Base-by-base conservation (phyloP, 139 green algal genomes). In the Monoraphidium neglectum region DNA sequence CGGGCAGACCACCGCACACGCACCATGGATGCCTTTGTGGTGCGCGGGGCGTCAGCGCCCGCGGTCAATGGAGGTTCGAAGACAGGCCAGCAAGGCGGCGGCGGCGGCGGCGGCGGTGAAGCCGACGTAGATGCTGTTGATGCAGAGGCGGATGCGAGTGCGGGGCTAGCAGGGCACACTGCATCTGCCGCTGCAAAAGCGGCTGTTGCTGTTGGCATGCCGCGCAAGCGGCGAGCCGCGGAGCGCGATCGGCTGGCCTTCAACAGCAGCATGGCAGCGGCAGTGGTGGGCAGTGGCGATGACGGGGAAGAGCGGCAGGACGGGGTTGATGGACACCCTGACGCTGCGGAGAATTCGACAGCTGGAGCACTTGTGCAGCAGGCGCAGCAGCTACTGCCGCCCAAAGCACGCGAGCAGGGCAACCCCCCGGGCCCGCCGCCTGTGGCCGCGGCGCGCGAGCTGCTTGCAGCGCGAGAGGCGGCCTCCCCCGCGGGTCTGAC, bases 1-100 rank as follows among this genome's bases (percentile, higher is more conserved):
- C 49, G 87, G 1, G 79, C 82, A 63, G 91, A 95, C 56, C 82
- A 81, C 53, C 72, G 61, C 64, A 49, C 82, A 0, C 84, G 88
- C 51, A 93, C 86, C 6, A 68, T 97, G 28, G 87, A 97, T 16
- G 77, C 79, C 18, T 97, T 94, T 64, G 32, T 92, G 33, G 60
- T 78, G 47, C 68, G 46, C 3, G 63, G n/a, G n/a, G n/a, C n/a
- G n/a, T n/a, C n/a, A n/a, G n/a, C n/a, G n/a, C n/a, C n/a, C n/a
- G n/a, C n/a, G n/a, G n/a, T n/a, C n/a, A n/a, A n/a, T n/a, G n/a
- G n/a, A n/a, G n/a, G n/a, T n/a, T n/a, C n/a, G n/a, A n/a, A n/a
- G n/a, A n/a, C n/a, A n/a, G n/a, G n/a, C n/a, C n/a, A n/a, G n/a
- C n/a, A n/a, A 51, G 43, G 43, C 33, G 59, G 65, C 61, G 53